Conservation (phyloP, 371 early-diverging fungal species). For the Umbelopsis sp. region DNA sequence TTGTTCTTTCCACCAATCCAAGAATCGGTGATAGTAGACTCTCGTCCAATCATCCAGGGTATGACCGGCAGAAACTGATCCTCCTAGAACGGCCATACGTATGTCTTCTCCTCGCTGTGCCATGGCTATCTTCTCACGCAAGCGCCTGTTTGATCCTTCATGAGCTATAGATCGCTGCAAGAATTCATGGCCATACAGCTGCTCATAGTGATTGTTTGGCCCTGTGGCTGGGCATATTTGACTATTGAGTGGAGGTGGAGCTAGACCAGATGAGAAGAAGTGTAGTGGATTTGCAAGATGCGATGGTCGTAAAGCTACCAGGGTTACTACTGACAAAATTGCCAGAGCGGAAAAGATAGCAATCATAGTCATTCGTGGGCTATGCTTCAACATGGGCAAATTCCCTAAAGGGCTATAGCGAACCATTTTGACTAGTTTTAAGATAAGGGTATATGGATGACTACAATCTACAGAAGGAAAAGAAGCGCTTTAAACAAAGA, state of each 20-base stretch:
- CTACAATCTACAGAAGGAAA: background rate
- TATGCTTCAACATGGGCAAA: background rate
- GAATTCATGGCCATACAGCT: conserved; percentile 18
- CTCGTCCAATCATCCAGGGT: conserved; percentile 3
- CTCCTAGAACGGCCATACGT: conserved; percentile 16
- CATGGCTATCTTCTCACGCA: conserved; percentile 16
- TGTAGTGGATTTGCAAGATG: background rate
- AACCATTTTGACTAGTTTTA: background rate
- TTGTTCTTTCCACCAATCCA: conserved; percentile 20
- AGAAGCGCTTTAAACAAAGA: background rate
- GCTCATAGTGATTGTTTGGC: conserved; percentile 7
- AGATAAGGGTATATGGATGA: background rate
- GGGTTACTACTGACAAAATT: background rate
- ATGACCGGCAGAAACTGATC: conserved; percentile 21
- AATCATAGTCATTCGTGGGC: background rate
- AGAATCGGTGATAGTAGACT: conserved; percentile 7
- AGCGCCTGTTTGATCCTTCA: conserved; percentile 10
- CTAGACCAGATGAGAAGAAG: background rate
- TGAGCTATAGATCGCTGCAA: conserved; percentile 18
- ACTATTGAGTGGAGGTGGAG: background rate
- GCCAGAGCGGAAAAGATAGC: background rate
- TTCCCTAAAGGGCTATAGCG: conserved; percentile 8
- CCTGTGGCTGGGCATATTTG: conserved; percentile 1
- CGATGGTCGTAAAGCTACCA: conserved; percentile 1
- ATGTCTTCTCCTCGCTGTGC: conserved; percentile 18